Evolutionary conservation across 108 stramenopile genomes (phyloP), one percentile per base, ranked within the genome.

Genomic region (Ochromonas danica): DNA sequence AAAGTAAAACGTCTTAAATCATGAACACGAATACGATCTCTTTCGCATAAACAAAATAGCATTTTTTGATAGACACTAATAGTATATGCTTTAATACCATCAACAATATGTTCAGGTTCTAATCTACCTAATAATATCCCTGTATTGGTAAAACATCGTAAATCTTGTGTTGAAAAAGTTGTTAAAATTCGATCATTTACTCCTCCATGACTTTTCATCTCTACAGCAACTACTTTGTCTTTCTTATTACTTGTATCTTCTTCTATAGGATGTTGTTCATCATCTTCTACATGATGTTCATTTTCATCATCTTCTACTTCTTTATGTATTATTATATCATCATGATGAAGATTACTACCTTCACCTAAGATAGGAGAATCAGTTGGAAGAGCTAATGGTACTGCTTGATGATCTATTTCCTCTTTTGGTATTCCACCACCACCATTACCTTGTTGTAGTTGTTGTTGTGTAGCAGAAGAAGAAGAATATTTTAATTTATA

Each of bases 51-150:
- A 75, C 72, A 75, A 41, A 42, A 75, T 38, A 75, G 40, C 28
- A 75, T 6, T 33, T 42, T 45, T 41, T 33, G 72, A 75, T 17
- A 75, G 14, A 75, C 36, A 75, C 72, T 75, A 10, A 75, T 36
- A 42, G 10, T 10, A 41, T 75, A 75, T 3, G n/a, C 17, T 10
- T 33, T 17, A 33, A 75, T 60, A 10, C 72, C 72, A 33, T 42
- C 40, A 6, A 75, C 72, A 28, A 75, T 25, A 67, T 67, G 63
- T 33, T 67, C 63, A 10, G 63, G 63, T 67, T 67, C 63, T 33
- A 67, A 10, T 67, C 63, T 3, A 28, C 30, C 17, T 67, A 67
- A 31, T 36, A 67, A 67, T 67, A 35, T 6, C 3, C 63, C 63
- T 28, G 63, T 14, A 6, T 67, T 28, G 31, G 17, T 33, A 67